A percentile compares a stretch with the other conserved stretches of the same genome.
Evolutionary conservation across 2,329 filamentous ascomycete species (phyloP).

Genomic region (Nothophaeocryptopus gaeumannii): DNA sequence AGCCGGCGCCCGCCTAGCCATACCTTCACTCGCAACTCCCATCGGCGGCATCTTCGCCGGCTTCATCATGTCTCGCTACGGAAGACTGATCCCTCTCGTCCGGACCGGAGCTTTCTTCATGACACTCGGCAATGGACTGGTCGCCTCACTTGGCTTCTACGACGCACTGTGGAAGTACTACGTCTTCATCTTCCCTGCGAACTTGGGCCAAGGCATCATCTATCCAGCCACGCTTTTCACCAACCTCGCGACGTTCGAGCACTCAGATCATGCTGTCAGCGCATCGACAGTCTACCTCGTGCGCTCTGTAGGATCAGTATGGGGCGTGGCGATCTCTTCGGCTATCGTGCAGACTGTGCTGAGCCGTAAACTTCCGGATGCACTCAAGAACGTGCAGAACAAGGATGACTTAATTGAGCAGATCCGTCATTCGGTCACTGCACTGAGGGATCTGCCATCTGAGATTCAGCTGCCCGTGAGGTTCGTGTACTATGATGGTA

Average conservation of each 20-base stretch:
- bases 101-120: constrained; percentile 43
- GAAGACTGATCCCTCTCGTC: constrained; percentile 42
- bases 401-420: constrained; percentile 60
- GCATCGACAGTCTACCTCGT: constrained; percentile 64
- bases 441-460: constrained; percentile 53
- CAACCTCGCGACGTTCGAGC: constrained; percentile 61
- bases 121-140: constrained; percentile 44
- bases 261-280: constrained; percentile 61
- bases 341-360: constrained; percentile 63
- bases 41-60: constrained; percentile 46
- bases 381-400: constrained; percentile 54
- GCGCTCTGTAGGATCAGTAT: constrained; percentile 61
- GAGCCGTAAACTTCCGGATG: constrained; percentile 52
- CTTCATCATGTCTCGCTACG: constrained; percentile 49
- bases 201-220: constrained; percentile 47
- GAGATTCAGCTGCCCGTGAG: constrained; percentile 57
- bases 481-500: constrained; percentile 59
- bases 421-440: constrained; percentile 60
- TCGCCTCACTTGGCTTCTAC: constrained; percentile 41
- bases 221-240: constrained; percentile 57
- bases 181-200: constrained; percentile 46
- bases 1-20: constrained; percentile 44
- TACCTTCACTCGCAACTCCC: constrained; percentile 47
- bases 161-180: constrained; percentile 47
- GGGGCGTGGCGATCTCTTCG: constrained; percentile 62